Base-by-base conservation (phyloP, 1,284 basidiomycete species). In the Omphalotus olearius region DNA sequence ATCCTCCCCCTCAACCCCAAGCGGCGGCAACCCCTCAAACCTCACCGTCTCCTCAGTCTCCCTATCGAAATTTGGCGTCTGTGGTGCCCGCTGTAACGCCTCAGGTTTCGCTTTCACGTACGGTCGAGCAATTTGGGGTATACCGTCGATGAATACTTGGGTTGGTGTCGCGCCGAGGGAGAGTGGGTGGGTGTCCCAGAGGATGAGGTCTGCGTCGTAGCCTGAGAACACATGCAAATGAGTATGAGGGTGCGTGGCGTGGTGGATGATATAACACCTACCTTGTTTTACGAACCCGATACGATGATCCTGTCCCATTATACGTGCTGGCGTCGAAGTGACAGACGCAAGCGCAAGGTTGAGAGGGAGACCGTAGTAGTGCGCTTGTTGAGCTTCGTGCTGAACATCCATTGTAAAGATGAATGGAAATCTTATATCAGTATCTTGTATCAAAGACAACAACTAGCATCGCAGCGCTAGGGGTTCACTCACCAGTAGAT, bases 331-430 rank as follows among this genome's bases (percentile, higher is more conserved):
- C 10, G 84, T 87, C 1, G 85, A 82, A 0, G 84, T 96, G 14
- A 96, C 85, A 2, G 89, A 74, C 3, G 83, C 75, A 9, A 93
- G 67, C 4, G 87, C 85, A 25, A 85, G 66, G 57, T 84, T 73
- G 10, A 69, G 66, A 0, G 78, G 66, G 36, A 88, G 69, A 9
- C 83, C 82, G 59, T 83, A 95, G 64, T 88, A 88, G 62, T 93
- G 84, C 1, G 88, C 91, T 65, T 94, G 91, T 52, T 91, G 89
- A 0, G 93, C 93, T 67, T 97, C 93, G 62, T 84, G 85, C 2
- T 33, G 23, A 23, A 23, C 23, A 23, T 23, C 23, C 23, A 23
- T 23, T 5, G 5, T 5, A 5, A 23, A 23, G 23, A 23, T 23
- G 2, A 5, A 23, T 23, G 2, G 5, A 5, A 23, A 5, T 2